A percentile compares a stretch with the other conserved stretches of the same genome.
Evolutionary conservation across 2,329 filamentous ascomycete species (phyloP).

Genomic region (Lasiodiplodia citricola): DNA sequence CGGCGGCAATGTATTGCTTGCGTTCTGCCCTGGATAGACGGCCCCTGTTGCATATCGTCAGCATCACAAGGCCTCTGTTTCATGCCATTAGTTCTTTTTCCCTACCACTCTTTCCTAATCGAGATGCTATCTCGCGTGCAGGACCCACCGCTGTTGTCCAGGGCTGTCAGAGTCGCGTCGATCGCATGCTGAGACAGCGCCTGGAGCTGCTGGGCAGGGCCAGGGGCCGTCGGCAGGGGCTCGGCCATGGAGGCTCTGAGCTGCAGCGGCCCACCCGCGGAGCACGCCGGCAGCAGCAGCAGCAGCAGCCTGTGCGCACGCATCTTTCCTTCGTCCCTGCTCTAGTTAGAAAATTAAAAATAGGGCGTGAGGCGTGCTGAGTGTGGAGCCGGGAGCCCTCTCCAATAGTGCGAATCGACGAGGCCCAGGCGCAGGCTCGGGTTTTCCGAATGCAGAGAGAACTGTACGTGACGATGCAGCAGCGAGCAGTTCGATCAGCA

Average conservation of each 20-base stretch:
- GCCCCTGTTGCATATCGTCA: background rate
- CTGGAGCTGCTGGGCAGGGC: background rate
- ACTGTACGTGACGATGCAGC: background rate
- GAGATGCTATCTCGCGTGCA: background rate
- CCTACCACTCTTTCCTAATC: constrained; percentile 6
- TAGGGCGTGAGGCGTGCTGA: background rate
- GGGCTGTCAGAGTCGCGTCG: background rate
- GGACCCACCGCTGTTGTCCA: background rate
- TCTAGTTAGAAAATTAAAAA: background rate
- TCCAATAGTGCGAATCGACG: background rate
- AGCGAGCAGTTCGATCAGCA: background rate
- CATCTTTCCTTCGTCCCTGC: background rate
- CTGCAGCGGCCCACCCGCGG: too few species aligned
- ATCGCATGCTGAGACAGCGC: background rate
- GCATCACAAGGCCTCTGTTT: background rate
- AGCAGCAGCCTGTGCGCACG: too few species aligned
- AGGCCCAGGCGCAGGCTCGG: background rate
- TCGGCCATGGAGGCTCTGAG: background rate
- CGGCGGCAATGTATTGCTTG: constrained; percentile 42
- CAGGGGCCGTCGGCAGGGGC: background rate
- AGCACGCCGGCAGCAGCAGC: too few species aligned
- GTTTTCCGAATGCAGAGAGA: background rate
- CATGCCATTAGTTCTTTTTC: background rate
- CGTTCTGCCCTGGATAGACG: constrained; percentile 30
- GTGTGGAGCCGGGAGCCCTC: background rate